Evolutionary conservation across 1,139 yeast species (phyloP).

Genomic region (Pichia sorboxylosa): DNA sequence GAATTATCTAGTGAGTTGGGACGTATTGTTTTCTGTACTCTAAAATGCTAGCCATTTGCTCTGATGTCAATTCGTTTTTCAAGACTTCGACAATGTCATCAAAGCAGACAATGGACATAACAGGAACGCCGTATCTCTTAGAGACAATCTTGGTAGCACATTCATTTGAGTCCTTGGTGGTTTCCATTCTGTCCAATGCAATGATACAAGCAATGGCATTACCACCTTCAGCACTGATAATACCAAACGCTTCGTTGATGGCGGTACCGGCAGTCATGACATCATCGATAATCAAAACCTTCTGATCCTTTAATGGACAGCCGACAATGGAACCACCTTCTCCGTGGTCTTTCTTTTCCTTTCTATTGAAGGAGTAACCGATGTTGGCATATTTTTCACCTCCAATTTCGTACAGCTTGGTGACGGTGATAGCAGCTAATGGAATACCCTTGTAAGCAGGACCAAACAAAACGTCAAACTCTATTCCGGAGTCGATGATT

Average conservation of each 20-base stretch:
- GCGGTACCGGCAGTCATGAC: constrained; percentile 99
- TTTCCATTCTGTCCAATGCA: constrained; percentile 92
- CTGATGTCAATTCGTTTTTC: constrained; percentile 37
- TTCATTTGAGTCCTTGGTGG: constrained; percentile 48
- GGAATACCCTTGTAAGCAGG: constrained; percentile 99
- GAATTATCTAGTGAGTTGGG: constrained; percentile 22
- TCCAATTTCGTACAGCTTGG: constrained; percentile 82
- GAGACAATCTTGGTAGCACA: constrained; percentile 80
- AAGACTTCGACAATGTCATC: constrained; percentile 62
- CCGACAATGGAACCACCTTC: constrained; percentile 97
- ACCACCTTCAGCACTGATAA: constrained; percentile 64
- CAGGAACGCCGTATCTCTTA: constrained; percentile 66
- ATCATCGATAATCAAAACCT: constrained; percentile 80
- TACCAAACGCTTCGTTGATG: constrained; percentile 81
- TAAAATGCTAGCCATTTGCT: constrained; percentile 43
- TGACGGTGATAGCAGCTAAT: constrained; percentile 82
- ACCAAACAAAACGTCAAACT: constrained; percentile 87
- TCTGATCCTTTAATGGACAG: constrained; percentile 55
- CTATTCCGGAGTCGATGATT: constrained; percentile 65
- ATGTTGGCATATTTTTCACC: constrained; percentile 58
- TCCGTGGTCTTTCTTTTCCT: constrained; percentile 95
- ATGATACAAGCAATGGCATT: constrained; percentile 72
- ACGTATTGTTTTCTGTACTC: constrained; percentile 47
- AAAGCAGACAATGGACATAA: constrained; percentile 66
- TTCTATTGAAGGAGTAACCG: constrained; percentile 70